phyloP scores from a whole-genome alignment of 345 rosid species.

The Trapa bicornis region DNA sequence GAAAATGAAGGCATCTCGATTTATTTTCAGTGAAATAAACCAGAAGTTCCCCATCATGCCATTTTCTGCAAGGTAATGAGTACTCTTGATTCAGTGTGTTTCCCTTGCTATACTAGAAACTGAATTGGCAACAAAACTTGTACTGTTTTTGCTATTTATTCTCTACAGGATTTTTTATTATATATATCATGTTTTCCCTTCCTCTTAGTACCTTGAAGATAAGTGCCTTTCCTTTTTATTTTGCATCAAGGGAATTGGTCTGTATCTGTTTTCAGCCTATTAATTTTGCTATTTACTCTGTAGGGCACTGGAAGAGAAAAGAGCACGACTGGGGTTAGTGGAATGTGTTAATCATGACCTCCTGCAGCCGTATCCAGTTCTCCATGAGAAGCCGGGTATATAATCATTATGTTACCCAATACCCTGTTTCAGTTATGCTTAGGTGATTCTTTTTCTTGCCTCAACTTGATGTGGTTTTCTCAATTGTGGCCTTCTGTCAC shows the following conservation, averaged over 20 bases:
- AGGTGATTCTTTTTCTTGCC: background rate
- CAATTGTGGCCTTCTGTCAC: background rate
- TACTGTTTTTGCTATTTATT: no score
- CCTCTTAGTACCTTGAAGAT: no score
- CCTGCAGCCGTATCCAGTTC: slow-evolving; percentile 91
- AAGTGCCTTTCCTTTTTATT: background rate
- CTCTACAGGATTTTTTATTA: no score
- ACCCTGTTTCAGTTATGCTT: background rate
- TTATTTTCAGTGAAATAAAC: slow-evolving; percentile 83
- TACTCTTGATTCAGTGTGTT: background rate
- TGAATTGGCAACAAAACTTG: no score
- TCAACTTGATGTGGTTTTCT: background rate
- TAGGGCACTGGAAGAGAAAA: slow-evolving; percentile 95
- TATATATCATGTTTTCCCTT: no score
- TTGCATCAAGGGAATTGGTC: no score
- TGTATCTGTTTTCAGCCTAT: background rate
- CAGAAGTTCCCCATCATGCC: slow-evolving; percentile 81
- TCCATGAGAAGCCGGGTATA: slow-evolving; percentile 94
- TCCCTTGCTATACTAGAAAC: background rate
- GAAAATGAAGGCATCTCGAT: slow-evolving; percentile 98
- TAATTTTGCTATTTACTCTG: background rate
- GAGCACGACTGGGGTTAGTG: slow-evolving; percentile 82
- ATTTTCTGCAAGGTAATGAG: slow-evolving; percentile 62
- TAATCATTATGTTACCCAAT: background rate
- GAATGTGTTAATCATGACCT: slow-evolving; percentile 97